Evolutionary conservation across 2,329 filamentous ascomycete genomes (phyloP).

Genomic region (Aspergillus flavus): DNA sequence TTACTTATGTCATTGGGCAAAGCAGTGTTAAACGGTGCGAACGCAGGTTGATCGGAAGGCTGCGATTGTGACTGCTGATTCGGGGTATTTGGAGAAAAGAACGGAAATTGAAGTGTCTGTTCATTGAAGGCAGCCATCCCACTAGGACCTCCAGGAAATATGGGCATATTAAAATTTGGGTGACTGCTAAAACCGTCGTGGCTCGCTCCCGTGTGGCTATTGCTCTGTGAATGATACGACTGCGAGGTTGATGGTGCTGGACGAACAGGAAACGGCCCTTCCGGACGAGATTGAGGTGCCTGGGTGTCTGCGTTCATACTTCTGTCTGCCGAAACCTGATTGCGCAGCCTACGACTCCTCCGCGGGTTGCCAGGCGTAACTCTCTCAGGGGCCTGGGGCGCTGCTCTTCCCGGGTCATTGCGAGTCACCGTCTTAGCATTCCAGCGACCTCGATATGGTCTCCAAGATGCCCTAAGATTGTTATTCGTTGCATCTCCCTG

Average conservation of each 20-base stretch:
- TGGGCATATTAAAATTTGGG: conserved; percentile 13
- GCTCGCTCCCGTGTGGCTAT: neutral
- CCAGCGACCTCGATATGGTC: conserved; percentile 25
- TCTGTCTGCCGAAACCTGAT: neutral
- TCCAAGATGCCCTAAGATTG: conserved; percentile 17
- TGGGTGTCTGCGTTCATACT: conserved; percentile 4
- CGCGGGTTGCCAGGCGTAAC: neutral
- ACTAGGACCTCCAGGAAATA: conserved; percentile 8
- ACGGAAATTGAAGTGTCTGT: conserved; percentile 10
- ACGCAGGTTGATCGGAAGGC: conserved; percentile 9
- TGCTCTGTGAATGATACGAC: neutral
- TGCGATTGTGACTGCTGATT: conserved; percentile 11
- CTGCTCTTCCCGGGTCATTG: neutral
- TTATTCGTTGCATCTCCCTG: neutral
- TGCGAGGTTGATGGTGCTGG: neutral
- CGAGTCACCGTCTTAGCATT: conserved; percentile 14
- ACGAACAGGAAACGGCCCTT: conserved; percentile 1
- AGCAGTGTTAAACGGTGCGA: conserved; percentile 10
- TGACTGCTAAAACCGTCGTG: neutral
- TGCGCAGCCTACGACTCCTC: conserved; percentile 6
- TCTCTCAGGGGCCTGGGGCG: neutral
- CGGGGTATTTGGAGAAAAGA: conserved; percentile 8
- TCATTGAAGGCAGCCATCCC: neutral
- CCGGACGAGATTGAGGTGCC: neutral
- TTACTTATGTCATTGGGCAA: conserved; percentile 15